Base-by-base conservation (phyloP, 495 filamentous ascomycete genomes). In the Neurospora sp. region DNA sequence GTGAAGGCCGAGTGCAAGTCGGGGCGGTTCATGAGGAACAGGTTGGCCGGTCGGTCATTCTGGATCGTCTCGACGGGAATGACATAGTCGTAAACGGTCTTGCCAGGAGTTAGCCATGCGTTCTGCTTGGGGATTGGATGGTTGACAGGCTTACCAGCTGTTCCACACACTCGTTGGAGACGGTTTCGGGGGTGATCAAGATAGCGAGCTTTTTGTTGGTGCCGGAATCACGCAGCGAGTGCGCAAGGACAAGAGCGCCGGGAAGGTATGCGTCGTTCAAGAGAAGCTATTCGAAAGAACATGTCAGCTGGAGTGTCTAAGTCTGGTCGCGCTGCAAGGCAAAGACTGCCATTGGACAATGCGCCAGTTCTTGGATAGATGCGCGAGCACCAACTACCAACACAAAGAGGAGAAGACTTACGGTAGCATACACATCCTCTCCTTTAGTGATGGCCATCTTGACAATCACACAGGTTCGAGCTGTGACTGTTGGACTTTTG, bases 1-100 rank as follows among this genome's bases (percentile, higher is more conserved):
- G 96, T 98, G 79, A 97, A 98, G 71, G 95, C 91, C 20, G 93
- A 91, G 76, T 92, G 89, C 22, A 99, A 87, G 78, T 99, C 96
- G 69, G 89, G 88, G 40, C 96, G 93, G 77, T 93, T 89, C 94
- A 99, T 97, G 41, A 97, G 87, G 82, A 89, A 90, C 68, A 99
- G 88, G 77, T 97, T 98, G 59, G 90, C 90, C 1, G 93, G 92
- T 20, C 88, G 87, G 61, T 86, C 86, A 79, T 93, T 98, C 70
- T 86, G 86, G 73, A 97, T 89, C 44, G 89, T 89, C 44, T 89
- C 84, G 70, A 98, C 93, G 59, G 94, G 91, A 75, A 98, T 94
- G 70, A 98, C 83, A 77, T 94, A 91, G 84, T 99, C 91, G 81
- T 92, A 99, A 18, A 97, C 83, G 70, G 87, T 88, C 94, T 74